These are phyloP conservation scores for Osmanthus fragrans DNA, from an alignment of 257 asterid species.

Conservation along the genomic window DNA sequence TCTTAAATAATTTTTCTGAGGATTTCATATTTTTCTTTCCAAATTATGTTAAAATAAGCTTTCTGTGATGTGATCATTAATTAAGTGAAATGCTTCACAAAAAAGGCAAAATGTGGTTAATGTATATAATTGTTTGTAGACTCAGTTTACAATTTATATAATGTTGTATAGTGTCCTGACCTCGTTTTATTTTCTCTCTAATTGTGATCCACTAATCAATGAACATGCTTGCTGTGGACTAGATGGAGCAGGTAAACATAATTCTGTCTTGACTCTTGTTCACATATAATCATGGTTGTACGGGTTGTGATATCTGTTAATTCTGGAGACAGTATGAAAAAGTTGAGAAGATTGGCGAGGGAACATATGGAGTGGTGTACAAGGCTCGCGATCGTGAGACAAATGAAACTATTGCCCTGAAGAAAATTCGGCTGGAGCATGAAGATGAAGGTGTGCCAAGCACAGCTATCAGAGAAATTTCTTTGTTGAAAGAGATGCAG, in stretches of 20 bases:
- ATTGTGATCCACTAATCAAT: constrained; percentile 18
- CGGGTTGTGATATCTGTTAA: constrained; percentile 24
- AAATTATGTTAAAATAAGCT: not conserved
- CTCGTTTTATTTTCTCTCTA: constrained; percentile 2
- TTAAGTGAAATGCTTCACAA: not conserved
- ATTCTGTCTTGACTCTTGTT: not conserved
- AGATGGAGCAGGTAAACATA: constrained; percentile 83
- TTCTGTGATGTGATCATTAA: not conserved
- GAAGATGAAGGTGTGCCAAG: constrained; percentile 99
- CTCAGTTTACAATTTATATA: constrained; percentile 8
- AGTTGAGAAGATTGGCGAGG: constrained; percentile 98
- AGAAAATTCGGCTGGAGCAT: constrained; percentile 96
- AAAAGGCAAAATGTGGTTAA: constrained; percentile 1
- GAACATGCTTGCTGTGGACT: constrained; percentile 26
- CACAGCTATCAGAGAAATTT: constrained; percentile 94
- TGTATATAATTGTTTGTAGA: constrained; percentile 5
- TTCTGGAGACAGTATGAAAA: constrained; percentile 69
- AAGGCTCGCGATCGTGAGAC: constrained; percentile 88
- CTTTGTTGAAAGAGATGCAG: constrained; percentile 98
- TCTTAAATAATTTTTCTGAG: not conserved
- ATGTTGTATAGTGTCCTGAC: constrained; percentile 22
- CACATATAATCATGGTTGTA: not conserved
- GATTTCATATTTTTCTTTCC: not conserved
- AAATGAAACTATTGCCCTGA: constrained; percentile 89
- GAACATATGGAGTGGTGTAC: constrained; percentile 96